phyloP scores from a whole-genome alignment of 306 rosid genomes.

The Neltuma alba region DNA sequence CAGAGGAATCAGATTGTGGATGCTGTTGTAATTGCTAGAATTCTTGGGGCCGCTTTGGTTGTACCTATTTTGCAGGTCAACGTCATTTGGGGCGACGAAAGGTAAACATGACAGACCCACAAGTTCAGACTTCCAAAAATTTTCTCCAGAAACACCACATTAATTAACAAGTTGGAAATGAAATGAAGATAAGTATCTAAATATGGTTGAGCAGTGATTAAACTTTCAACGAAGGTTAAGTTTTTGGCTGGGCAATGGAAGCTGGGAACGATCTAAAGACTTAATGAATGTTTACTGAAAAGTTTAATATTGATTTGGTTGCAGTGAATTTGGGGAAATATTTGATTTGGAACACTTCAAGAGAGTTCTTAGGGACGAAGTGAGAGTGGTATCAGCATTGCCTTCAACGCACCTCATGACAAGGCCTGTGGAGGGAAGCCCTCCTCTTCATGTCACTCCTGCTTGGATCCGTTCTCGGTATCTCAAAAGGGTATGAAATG shows the following conservation, averaged over 20 bases:
- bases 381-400: constrained; percentile 75
- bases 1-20: constrained; percentile 98
- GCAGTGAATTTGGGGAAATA: constrained; percentile 96
- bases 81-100: constrained; percentile 97
- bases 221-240: background rate
- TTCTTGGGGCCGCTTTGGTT: constrained; percentile 93
- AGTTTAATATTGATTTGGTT: constrained; percentile 35
- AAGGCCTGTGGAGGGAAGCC: constrained; percentile 83
- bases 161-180: background rate
- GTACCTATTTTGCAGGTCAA: constrained; percentile 96
- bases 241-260: background rate
- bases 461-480: constrained; percentile 86
- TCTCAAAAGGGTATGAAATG: constrained; percentile 67
- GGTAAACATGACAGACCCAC: constrained; percentile 44
- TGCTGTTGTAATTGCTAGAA: constrained; percentile 95
- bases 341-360: constrained; percentile 97
- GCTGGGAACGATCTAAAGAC: background rate
- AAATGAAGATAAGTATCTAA: background rate
- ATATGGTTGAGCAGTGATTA: background rate
- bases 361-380: constrained; percentile 73
- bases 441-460: constrained; percentile 78
- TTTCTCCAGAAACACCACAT: background rate
- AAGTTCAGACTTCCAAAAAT: background rate
- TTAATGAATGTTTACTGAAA: background rate
- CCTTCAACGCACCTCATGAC: constrained; percentile 94